Evolutionary conservation across 73 alveolate genomes (phyloP).

Genomic region (Stentor coeruleus): DNA sequence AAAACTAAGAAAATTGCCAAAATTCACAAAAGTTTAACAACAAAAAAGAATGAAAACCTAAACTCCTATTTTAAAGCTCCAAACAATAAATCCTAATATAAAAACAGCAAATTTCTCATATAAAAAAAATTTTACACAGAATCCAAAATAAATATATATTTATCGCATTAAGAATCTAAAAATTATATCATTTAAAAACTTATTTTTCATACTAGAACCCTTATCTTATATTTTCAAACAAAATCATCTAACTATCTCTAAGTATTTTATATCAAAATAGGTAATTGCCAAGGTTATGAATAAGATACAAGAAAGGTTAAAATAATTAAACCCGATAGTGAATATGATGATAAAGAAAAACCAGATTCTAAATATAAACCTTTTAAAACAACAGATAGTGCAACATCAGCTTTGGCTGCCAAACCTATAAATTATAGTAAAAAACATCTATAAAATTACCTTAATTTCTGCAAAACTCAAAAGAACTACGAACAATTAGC

Average conservation of each 20-base stretch:
- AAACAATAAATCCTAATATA: too few species aligned
- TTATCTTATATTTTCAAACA: neutral
- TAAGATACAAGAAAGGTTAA: too few species aligned
- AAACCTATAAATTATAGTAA: too few species aligned
- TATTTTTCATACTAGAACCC: neutral
- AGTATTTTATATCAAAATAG: too few species aligned
- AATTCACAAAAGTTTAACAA: too few species aligned
- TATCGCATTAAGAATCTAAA: neutral
- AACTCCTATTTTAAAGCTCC: too few species aligned
- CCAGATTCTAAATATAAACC: neutral
- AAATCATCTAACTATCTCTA: neutral
- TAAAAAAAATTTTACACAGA: too few species aligned
- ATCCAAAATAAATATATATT: neutral
- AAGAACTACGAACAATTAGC: neutral
- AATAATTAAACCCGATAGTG: too few species aligned
- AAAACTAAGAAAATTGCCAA: too few species aligned
- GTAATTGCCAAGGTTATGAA: neutral
- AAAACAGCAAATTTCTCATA: too few species aligned
- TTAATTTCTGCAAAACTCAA: neutral
- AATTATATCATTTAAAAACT: neutral
- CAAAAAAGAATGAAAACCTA: too few species aligned
- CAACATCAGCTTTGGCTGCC: neutral
- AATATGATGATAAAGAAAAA: too few species aligned
- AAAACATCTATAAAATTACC: neutral
- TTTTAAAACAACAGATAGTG: neutral